A percentile compares a stretch with the other conserved stretches of the same genome.
Conservation (phyloP, 331 rosid genomes). For the Acacia pycnantha region DNA sequence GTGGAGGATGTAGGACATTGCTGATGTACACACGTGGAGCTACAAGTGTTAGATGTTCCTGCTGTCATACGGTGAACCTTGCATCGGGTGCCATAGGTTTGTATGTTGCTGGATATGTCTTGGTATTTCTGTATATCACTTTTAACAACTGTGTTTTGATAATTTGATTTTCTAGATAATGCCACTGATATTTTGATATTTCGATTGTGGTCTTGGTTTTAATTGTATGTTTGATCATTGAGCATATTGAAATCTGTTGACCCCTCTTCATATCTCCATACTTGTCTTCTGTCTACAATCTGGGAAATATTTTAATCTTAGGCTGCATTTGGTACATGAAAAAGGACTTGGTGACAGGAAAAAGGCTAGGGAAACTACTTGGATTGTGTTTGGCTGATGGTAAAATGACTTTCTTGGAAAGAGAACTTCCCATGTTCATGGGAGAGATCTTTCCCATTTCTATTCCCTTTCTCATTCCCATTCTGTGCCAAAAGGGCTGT, state of each 20-base stretch:
- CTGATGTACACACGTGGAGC: conserved; percentile 90
- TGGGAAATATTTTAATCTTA: background rate
- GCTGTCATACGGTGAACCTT: conserved; percentile 86
- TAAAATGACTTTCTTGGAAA: background rate
- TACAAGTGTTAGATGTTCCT: conserved; percentile 93
- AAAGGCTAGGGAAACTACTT: background rate
- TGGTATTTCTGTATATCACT: background rate
- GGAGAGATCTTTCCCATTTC: background rate
- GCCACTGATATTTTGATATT: conserved; percentile 5
- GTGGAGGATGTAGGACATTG: conserved; percentile 97
- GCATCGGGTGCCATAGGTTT: conserved; percentile 58
- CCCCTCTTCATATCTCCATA: background rate
- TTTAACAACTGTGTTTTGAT: background rate
- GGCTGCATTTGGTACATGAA: background rate
- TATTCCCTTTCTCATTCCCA: background rate
- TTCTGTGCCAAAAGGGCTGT: background rate
- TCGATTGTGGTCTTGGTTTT: background rate
- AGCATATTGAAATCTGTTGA: conserved; percentile 15
- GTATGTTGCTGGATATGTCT: background rate
- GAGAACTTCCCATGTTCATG: background rate
- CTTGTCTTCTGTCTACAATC: background rate
- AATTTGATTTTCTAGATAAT: background rate
- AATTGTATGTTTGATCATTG: conserved; percentile 4
- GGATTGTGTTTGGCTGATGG: background rate
- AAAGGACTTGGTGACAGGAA: background rate